Percentiles rank a stretch among this genome's conserved stretches.
phyloP scores from a whole-genome alignment of 345 rosid species.

The Firmiana major region DNA sequence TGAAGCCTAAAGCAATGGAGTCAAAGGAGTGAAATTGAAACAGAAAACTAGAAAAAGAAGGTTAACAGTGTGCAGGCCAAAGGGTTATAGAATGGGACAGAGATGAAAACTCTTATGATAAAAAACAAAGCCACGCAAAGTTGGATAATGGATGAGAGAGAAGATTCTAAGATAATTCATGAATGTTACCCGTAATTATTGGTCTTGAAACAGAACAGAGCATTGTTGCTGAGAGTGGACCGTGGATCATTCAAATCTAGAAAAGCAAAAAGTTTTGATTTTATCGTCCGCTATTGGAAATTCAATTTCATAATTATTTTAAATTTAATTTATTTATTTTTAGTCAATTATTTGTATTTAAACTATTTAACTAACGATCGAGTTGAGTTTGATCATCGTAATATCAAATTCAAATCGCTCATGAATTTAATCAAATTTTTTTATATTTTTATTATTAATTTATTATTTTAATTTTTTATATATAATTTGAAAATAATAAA shows the following conservation, averaged over 20 bases:
- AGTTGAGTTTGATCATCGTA: too few species aligned
- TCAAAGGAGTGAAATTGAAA: slow-evolving; percentile 11
- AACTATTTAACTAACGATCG: too few species aligned
- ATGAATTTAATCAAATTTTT: too few species aligned
- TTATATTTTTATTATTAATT: too few species aligned
- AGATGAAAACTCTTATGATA: slow-evolving; percentile 3
- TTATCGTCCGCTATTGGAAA: too few species aligned
- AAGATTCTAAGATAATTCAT: slow-evolving; percentile 13
- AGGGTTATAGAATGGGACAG: slow-evolving; percentile 13
- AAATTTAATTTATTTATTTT: too few species aligned
- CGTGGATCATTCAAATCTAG: not conserved
- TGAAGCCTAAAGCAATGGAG: slow-evolving; percentile 16
- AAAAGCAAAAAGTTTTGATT: not conserved
- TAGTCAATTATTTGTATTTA: too few species aligned
- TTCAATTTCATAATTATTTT: too few species aligned
- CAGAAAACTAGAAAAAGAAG: not conserved
- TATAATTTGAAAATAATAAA: too few species aligned
- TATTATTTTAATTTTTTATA: too few species aligned
- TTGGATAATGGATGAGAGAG: slow-evolving; percentile 41
- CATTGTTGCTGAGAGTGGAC: not conserved
- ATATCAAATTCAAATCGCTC: too few species aligned
- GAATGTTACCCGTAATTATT: not conserved
- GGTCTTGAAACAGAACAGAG: not conserved
- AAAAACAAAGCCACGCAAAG: slow-evolving; percentile 19
- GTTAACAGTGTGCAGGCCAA: not conserved